Percentiles rank a stretch among this genome's conserved stretches.
Conservation (phyloP, 306 rosid genomes). For the Trifolium fragiferum region DNA sequence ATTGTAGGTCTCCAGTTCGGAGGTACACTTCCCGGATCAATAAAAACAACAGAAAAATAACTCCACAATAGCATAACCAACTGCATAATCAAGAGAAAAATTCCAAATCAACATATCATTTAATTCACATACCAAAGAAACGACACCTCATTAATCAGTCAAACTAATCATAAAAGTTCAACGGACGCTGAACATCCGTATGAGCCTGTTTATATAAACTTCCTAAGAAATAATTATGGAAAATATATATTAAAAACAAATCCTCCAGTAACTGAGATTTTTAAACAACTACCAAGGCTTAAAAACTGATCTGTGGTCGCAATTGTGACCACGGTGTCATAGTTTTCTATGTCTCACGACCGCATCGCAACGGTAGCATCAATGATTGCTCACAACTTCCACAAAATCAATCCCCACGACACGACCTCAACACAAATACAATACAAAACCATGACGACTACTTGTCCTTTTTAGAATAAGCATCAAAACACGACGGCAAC, state of each 20-base stretch:
- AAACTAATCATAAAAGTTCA: not conserved
- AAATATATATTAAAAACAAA: not conserved
- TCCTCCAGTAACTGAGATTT: not conserved
- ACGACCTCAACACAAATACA: not conserved
- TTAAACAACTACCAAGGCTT: not conserved
- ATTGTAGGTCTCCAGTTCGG: constrained; percentile 88
- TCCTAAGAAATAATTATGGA: not conserved
- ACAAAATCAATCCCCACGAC: not conserved
- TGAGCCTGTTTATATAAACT: not conserved
- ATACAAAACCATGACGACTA: not conserved
- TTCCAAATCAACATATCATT: constrained; percentile 34
- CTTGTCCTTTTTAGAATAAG: not conserved
- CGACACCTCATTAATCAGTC: not conserved
- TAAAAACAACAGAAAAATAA: constrained; percentile 91
- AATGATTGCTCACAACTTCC: not conserved
- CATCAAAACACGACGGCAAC: not conserved
- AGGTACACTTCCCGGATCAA: constrained; percentile 93
- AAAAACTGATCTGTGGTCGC: not conserved
- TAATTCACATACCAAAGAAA: constrained; percentile 25
- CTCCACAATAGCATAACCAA: constrained; percentile 96
- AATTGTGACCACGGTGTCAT: not conserved
- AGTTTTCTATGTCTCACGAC: not conserved
- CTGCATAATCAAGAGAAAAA: constrained; percentile 57
- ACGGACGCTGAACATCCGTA: not conserved
- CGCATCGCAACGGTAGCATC: not conserved